These are phyloP conservation scores for Exophiala mesophila DNA, from an alignment of 2,329 filamentous ascomycete genomes.

Conservation along the genomic window DNA sequence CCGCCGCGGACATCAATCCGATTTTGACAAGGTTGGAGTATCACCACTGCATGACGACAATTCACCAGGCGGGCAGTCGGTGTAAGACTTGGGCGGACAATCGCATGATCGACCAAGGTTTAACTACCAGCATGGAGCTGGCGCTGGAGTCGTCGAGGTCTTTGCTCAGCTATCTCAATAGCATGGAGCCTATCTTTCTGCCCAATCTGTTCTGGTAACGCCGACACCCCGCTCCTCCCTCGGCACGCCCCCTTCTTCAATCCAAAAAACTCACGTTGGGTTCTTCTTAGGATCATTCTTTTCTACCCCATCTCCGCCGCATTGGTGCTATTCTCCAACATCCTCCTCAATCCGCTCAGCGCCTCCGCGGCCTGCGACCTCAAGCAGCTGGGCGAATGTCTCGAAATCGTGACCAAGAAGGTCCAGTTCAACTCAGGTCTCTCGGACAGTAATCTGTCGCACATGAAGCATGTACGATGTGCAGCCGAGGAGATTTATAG, in stretches of 20 bases:
- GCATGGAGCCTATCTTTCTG: too few species aligned
- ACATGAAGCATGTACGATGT: constrained; percentile 1
- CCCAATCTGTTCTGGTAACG: too few species aligned
- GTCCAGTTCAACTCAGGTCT: background rate
- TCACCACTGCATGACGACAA: constrained; percentile 51
- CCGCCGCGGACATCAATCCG: constrained; percentile 39
- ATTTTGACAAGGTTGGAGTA: constrained; percentile 52
- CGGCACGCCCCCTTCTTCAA: too few species aligned
- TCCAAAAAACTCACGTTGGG: too few species aligned
- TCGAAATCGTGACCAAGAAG: constrained; percentile 36
- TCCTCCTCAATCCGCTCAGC: constrained; percentile 46
- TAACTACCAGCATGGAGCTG: too few species aligned
- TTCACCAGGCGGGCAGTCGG: constrained; percentile 52
- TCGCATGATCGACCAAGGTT: constrained; percentile 40
- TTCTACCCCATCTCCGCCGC: constrained; percentile 55
- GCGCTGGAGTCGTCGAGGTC: constrained; percentile 42
- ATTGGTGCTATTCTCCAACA: constrained; percentile 52
- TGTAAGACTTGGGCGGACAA: constrained; percentile 42
- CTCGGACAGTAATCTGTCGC: constrained; percentile 1
- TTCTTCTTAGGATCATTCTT: constrained; percentile 51
- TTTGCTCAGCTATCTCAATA: background rate
- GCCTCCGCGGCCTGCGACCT: constrained; percentile 44
- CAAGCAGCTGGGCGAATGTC: constrained; percentile 41
- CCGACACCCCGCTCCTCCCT: too few species aligned
- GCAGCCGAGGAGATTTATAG: constrained; percentile 1